Evolutionary conservation across 1,284 basidiomycete genomes (phyloP), one percentile per base, ranked within the genome.

Genomic region (Cutaneotrichosporon mucoides): DNA sequence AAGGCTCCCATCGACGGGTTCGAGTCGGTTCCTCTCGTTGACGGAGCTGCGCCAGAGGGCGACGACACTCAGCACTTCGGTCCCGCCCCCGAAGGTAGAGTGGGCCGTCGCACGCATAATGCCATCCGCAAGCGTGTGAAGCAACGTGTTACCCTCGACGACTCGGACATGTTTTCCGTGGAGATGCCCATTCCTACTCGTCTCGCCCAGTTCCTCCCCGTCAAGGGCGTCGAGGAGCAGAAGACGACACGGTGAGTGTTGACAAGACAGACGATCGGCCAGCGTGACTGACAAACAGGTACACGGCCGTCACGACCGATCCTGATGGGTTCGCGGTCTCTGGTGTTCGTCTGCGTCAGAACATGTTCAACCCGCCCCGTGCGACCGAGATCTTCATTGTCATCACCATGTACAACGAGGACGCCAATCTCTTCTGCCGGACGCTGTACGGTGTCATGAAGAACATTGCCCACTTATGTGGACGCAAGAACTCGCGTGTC

Each of bases 381-480:
- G 84, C 87, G 63, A 99, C 93, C 1, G 96, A 99, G 72, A 76
- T 99, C 50, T 91, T 96, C 79, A 88, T 96, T 76, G 89, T 90
- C 63, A 89, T 98, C 72, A 98, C 95, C 16, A 93, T 98, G 92
- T 96, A 89, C 76, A 95, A 94, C 67, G 96, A 98, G 79, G 88
- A 98, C 73, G 95, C 98, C 68, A 81, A 91, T 33, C 80, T 98
- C 10, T 95, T 99, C 76, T 92, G 92, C 73, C 83, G 95, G 49
- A 99, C 96, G 1, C 78, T 99, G 67, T 92, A 97, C 76, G 95
- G 94, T 4, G 91, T 99, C 11, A 98, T 98, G 93, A 82, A 80
- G 63, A 93, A 91, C 73, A 91, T 93, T 49, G 82, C 87, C 1
- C 90, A 96, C 76, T 82, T 98, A 6, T 97, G 95, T 76, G 88